Conservation (phyloP, 164 flowering plant species). For the Litsea cubeba region DNA sequence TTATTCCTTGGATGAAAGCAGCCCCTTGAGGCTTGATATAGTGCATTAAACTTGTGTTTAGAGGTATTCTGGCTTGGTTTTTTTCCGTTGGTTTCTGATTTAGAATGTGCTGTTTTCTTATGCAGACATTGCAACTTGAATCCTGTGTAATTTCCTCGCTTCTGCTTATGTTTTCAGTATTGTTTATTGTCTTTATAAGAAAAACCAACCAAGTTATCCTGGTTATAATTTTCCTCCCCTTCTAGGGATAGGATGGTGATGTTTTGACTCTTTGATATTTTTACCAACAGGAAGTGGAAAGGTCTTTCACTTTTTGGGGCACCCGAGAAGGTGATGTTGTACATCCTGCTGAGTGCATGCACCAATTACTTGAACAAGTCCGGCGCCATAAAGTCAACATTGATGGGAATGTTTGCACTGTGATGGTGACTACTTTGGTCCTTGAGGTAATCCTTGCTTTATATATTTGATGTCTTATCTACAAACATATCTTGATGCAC, state of each 20-base stretch:
- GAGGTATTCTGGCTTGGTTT: too few species aligned
- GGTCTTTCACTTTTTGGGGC: constrained; percentile 48
- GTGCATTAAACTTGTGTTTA: too few species aligned
- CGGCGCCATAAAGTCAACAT: constrained; percentile 78
- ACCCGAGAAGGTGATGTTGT: constrained; percentile 44
- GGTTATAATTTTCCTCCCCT: background rate
- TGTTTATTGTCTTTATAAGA: background rate
- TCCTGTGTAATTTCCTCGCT: background rate
- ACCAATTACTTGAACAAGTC: constrained; percentile 78
- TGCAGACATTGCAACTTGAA: background rate
- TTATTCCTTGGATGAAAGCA: too few species aligned
- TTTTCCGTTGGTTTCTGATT: too few species aligned
- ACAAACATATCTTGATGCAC: background rate
- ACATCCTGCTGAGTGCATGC: constrained; percentile 89
- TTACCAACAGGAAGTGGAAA: constrained; percentile 51
- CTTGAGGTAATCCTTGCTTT: constrained; percentile 58
- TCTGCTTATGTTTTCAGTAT: background rate
- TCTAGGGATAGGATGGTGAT: background rate
- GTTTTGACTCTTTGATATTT: background rate
- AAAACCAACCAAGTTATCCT: background rate
- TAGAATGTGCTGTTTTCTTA: background rate
- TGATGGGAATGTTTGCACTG: constrained; percentile 90
- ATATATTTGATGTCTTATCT: background rate
- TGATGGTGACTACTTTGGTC: constrained; percentile 83
- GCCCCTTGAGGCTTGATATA: too few species aligned